phyloP scores from a whole-genome alignment of 2,329 filamentous ascomycete genomes.

The Penicillium sp. region DNA sequence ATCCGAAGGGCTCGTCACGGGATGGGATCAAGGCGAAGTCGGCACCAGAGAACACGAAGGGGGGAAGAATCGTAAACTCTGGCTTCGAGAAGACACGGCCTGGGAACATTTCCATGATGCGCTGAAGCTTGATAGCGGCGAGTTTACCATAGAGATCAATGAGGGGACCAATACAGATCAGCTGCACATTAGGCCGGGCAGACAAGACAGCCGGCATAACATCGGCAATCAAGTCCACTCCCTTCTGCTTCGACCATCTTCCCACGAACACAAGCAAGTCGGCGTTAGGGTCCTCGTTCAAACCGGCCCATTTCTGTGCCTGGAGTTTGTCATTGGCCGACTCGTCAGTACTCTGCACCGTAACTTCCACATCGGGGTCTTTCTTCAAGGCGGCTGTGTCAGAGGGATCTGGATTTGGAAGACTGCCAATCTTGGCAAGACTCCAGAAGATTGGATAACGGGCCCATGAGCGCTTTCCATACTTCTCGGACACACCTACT shows the following conservation, averaged over 20 bases:
- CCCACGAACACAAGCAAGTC: conserved; percentile 69
- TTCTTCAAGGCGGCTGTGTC: conserved; percentile 63
- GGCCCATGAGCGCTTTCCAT: conserved; percentile 65
- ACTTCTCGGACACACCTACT: conserved; percentile 68
- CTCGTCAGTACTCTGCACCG: conserved; percentile 62
- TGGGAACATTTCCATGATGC: conserved; percentile 65
- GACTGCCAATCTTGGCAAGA: conserved; percentile 60
- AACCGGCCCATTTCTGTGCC: conserved; percentile 68
- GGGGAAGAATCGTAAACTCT: conserved; percentile 65
- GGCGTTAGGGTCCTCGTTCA: conserved; percentile 62
- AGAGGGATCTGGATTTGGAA: conserved; percentile 66
- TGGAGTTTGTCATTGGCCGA: conserved; percentile 55
- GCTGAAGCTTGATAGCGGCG: conserved; percentile 63
- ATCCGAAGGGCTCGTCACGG: conserved; percentile 67
- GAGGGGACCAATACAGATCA: conserved; percentile 65
- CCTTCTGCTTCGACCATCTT: conserved; percentile 68
- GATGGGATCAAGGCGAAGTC: conserved; percentile 69
- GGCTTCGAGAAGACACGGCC: conserved; percentile 67
- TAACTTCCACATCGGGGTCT: conserved; percentile 53
- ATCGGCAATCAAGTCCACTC: conserved; percentile 67
- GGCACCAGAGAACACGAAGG: conserved; percentile 66
- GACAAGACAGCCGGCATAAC: conserved; percentile 65
- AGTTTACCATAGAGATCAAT: conserved; percentile 69
- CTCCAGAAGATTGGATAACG: conserved; percentile 71
- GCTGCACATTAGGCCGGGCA: conserved; percentile 58